Evolutionary conservation across 768 basidiomycete genomes (phyloP).

Genomic region (Piloderma croceum): DNA sequence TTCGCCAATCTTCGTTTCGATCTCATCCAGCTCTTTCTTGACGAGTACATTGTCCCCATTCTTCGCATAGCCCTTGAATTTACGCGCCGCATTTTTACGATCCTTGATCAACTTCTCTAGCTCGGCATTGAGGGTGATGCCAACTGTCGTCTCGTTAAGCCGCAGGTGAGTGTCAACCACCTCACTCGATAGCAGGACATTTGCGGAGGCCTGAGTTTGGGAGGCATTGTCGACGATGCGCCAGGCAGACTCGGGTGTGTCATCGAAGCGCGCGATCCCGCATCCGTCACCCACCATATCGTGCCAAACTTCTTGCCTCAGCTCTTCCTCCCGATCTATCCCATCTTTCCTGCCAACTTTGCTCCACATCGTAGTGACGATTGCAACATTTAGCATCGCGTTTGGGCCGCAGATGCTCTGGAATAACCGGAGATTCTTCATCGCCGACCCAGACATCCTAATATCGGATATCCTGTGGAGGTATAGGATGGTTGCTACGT

Average conservation of each 20-base stretch:
- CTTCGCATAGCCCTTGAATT: too few relatives aligned
- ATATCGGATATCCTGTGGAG: constrained; percentile 32
- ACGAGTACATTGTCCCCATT: too few relatives aligned
- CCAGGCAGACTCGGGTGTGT: constrained; percentile 21
- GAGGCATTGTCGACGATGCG: constrained; percentile 22
- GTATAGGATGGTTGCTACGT: constrained; percentile 32
- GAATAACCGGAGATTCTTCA: constrained; percentile 36
- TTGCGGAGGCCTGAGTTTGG: too few relatives aligned
- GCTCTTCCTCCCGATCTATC: constrained; percentile 31
- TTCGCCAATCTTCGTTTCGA: too few relatives aligned
- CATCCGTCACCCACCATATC: too few relatives aligned
- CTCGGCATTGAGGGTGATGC: constrained; percentile 12
- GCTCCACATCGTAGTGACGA: constrained; percentile 38
- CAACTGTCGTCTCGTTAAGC: constrained; percentile 8
- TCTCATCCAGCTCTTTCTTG: too few relatives aligned
- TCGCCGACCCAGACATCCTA: constrained; percentile 29
- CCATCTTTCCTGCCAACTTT: constrained; percentile 28
- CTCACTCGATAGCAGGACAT: too few relatives aligned
- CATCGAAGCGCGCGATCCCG: constrained; percentile 8
- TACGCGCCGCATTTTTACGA: constrained; percentile 15
- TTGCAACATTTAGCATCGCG: too few relatives aligned
- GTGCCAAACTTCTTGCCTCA: constrained; percentile 27
- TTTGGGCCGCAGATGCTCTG: constrained; percentile 34
- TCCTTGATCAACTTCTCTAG: too few relatives aligned
- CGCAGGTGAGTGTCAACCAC: constrained; percentile 13